These are phyloP conservation scores for Aspergillus conjunctus DNA, from an alignment of 495 filamentous ascomycete genomes.

Conservation along the genomic window DNA sequence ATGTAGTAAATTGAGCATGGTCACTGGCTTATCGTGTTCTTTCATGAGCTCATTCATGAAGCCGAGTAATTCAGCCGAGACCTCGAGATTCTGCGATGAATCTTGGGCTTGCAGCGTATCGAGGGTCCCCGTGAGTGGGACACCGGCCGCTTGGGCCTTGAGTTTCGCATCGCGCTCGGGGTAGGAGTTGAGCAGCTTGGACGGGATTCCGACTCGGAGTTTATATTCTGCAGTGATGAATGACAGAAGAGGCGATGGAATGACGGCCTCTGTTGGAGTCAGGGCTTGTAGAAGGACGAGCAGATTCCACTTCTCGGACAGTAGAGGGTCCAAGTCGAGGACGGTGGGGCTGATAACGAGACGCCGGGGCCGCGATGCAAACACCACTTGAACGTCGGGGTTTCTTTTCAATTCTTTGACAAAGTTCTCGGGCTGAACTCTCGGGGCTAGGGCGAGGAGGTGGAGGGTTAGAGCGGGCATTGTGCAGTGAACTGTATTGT, in stretches of 20 bases:
- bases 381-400: conserved; percentile 41
- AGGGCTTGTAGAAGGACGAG: conserved; percentile 46
- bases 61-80: conserved; percentile 49
- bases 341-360: conserved; percentile 55
- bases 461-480: conserved; percentile 54
- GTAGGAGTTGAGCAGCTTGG: conserved; percentile 51
- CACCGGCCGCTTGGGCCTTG: conserved; percentile 37
- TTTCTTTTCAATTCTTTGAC: conserved; percentile 27
- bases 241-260: conserved; percentile 40
- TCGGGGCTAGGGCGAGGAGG: conserved; percentile 41
- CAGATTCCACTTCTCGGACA: conserved; percentile 61
- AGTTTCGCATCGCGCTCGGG: conserved; percentile 46
- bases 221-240: conserved; percentile 45
- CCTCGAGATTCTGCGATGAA: conserved; percentile 56
- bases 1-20: conserved; percentile 70
- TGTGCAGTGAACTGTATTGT: no score
- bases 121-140: conserved; percentile 46
- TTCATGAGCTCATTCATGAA: conserved; percentile 47
- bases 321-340: conserved; percentile 43
- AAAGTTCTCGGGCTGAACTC: conserved; percentile 24
- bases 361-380: conserved; percentile 43
- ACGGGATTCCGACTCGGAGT: conserved; percentile 58
- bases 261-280: conserved; percentile 19
- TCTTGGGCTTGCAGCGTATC: conserved; percentile 28
- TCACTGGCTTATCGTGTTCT: conserved; percentile 52